Evolutionary conservation across 495 filamentous ascomycete genomes (phyloP).

Genomic region (Hypoxylon cercidicola): DNA sequence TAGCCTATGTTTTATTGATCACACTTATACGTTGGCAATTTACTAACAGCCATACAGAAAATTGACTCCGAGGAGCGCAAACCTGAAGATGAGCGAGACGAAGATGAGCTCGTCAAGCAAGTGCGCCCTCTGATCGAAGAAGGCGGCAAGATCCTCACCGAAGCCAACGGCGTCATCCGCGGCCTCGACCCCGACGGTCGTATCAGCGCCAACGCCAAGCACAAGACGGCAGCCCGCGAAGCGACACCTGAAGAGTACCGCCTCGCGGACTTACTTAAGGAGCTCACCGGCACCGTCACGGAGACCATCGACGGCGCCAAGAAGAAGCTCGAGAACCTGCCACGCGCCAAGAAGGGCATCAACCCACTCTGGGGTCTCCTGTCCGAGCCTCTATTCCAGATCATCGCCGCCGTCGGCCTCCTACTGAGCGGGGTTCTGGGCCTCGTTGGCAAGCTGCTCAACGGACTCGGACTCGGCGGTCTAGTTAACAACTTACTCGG

Average conservation of each 20-base stretch:
- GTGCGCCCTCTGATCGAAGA: constrained; percentile 91
- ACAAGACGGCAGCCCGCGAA: constrained; percentile 80
- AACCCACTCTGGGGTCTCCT: constrained; percentile 88
- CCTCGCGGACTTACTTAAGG: constrained; percentile 85
- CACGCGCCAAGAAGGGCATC: constrained; percentile 91
- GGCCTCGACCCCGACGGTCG: constrained; percentile 89
- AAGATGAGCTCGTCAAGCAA: constrained; percentile 85
- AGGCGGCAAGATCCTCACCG: constrained; percentile 79
- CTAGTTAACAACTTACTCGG: constrained; percentile 82
- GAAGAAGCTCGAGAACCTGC: constrained; percentile 88
- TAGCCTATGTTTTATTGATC: constrained; percentile 34
- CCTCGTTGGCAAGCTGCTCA: constrained; percentile 77
- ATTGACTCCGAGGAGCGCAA: constrained; percentile 84
- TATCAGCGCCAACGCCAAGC: constrained; percentile 86
- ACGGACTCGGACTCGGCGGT: constrained; percentile 85
- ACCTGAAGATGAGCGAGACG: constrained; percentile 90
- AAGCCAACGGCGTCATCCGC: constrained; percentile 90
- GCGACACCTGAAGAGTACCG: constrained; percentile 87
- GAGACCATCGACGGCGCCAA: constrained; percentile 88
- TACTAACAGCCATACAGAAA: constrained; percentile 57
- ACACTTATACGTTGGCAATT: not conserved
- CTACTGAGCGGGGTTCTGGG: constrained; percentile 83
- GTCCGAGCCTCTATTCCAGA: constrained; percentile 89
- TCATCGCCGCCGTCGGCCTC: constrained; percentile 89
- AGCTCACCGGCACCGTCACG: constrained; percentile 68